Conservation (phyloP, 129 eudicot species). For the Centrapalus pauciflorus region DNA sequence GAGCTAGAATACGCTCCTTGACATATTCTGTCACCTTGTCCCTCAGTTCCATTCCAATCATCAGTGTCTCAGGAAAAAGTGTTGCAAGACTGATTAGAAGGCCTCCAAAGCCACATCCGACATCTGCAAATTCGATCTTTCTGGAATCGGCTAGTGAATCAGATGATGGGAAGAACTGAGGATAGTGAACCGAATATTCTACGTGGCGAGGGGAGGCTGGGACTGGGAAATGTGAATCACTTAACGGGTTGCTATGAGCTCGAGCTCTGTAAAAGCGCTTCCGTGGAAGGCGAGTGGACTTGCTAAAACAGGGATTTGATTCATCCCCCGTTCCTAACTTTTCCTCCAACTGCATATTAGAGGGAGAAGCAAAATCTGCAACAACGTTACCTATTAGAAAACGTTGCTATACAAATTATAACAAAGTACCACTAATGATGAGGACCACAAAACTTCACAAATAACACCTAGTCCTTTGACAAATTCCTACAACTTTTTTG, state of each 20-base stretch:
- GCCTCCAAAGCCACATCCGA: conserved; percentile 97
- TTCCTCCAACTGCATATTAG: conserved; percentile 26
- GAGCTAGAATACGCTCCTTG: conserved; percentile 71
- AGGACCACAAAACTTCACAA: neutral
- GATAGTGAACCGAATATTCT: conserved; percentile 70
- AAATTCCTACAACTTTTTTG: neutral
- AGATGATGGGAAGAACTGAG: conserved; percentile 46
- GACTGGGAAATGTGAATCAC: conserved; percentile 96
- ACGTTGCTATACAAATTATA: neutral
- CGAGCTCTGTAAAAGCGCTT: conserved; percentile 94
- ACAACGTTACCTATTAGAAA: neutral
- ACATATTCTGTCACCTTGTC: conserved; percentile 97
- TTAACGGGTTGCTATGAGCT: conserved; percentile 95
- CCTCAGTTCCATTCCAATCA: conserved; percentile 95
- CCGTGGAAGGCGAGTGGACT: conserved; percentile 77
- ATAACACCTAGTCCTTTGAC: neutral
- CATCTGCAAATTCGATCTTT: conserved; percentile 84
- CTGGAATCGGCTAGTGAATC: conserved; percentile 19
- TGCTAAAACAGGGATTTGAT: conserved; percentile 56
- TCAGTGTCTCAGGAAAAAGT: conserved; percentile 67
- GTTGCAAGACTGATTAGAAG: conserved; percentile 81
- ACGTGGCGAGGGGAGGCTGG: conserved; percentile 68
- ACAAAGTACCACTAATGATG: neutral
- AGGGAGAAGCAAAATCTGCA: conserved; percentile 1
- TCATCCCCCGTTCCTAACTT: conserved; percentile 39